Conservation (phyloP, 1,139 yeast species). For the Yamadazyma siamensis region DNA sequence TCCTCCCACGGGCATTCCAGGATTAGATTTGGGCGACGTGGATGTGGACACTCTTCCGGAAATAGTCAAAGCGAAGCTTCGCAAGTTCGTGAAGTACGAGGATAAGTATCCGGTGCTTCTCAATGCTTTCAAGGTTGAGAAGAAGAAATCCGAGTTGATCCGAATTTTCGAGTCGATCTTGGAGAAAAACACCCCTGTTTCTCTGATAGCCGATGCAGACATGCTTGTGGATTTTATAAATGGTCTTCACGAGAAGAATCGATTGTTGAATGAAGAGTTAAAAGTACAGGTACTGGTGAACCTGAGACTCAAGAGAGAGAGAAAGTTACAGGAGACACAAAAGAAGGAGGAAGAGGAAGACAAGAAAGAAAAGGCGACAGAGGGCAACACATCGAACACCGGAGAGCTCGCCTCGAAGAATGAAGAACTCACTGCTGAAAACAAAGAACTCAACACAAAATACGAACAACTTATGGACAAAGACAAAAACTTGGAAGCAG, state of each 20-base stretch:
- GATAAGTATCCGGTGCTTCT: constrained; percentile 79
- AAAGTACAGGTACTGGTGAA: constrained; percentile 20
- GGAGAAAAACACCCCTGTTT: constrained; percentile 77
- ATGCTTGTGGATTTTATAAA: constrained; percentile 66
- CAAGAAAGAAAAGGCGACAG: neutral
- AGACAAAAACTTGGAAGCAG: neutral
- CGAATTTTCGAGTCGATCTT: constrained; percentile 65
- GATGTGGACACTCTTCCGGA: constrained; percentile 47
- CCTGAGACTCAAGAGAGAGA: constrained; percentile 14
- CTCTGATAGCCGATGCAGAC: constrained; percentile 69
- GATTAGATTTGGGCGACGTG: constrained; percentile 12
- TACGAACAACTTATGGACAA: constrained; percentile 1
- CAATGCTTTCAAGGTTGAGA: constrained; percentile 82
- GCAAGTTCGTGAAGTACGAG: constrained; percentile 83
- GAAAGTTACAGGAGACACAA: constrained; percentile 14
- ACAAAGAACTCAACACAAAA: constrained; percentile 4
- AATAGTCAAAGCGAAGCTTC: constrained; percentile 57
- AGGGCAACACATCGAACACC: too few relatives aligned
- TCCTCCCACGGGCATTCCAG: constrained; percentile 4
- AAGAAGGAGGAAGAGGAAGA: constrained; percentile 8
- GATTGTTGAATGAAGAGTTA: constrained; percentile 54
- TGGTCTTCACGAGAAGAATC: constrained; percentile 60
- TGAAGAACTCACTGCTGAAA: too few relatives aligned
- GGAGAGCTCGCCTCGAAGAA: too few relatives aligned
- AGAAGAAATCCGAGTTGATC: constrained; percentile 63